A percentile compares a stretch with the other conserved stretches of the same genome.
Conservation (phyloP, 1,139 yeast genomes). For the Hemisphaericaspora lyxosophila region DNA sequence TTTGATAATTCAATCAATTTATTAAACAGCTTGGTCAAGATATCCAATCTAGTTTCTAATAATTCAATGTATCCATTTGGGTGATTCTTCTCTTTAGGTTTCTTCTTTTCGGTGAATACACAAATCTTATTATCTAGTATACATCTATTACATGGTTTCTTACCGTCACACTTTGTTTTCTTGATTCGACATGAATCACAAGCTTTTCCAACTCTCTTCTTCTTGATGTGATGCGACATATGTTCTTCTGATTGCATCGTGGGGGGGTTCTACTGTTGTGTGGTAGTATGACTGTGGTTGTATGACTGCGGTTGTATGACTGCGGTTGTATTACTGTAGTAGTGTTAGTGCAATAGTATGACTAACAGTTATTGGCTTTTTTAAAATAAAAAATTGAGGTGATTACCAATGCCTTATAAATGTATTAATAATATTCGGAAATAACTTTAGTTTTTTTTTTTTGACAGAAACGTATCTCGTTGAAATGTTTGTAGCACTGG, state of each 20-base stretch:
- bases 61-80: constrained; percentile 70
- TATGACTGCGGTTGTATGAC: too few species aligned
- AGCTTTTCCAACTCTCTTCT: constrained; percentile 77
- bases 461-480: too few species aligned
- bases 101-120: constrained; percentile 69
- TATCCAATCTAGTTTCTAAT: constrained; percentile 63
- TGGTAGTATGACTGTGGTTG: too few species aligned
- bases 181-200: constrained; percentile 78
- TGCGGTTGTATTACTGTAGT: too few species aligned
- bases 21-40: constrained; percentile 57
- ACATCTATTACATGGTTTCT: constrained; percentile 73
- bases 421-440: too few species aligned
- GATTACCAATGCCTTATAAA: too few species aligned
- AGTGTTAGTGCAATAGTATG: too few species aligned
- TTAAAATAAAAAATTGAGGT: too few species aligned
- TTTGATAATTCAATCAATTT: constrained; percentile 35
- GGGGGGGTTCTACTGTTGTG: too few species aligned
- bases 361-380: too few species aligned
- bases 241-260: constrained; percentile 3
- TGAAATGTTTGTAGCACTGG: too few species aligned
- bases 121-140: constrained; percentile 70
- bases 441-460: too few species aligned
- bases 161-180: constrained; percentile 76
- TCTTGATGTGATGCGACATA: constrained; percentile 28
- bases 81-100: constrained; percentile 58